Evolutionary conservation across 2,329 filamentous ascomycete species (phyloP).

Genomic region (Septoria linicola): DNA sequence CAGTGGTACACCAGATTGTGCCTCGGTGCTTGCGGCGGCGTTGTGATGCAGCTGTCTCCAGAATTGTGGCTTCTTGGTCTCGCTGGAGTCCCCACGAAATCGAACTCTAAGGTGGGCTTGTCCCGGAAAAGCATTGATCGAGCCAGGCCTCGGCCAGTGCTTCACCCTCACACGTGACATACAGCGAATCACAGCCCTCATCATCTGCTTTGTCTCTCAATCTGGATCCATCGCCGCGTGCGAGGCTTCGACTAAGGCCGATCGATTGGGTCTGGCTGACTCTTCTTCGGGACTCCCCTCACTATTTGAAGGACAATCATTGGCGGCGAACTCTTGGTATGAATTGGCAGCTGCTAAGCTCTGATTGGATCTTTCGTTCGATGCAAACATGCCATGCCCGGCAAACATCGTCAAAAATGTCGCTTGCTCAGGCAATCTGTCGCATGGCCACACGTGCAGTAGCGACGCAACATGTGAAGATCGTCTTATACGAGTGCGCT

Average conservation of each 20-base stretch:
- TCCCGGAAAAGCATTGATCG: background rate
- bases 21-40: constrained; percentile 13
- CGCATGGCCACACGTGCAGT: background rate
- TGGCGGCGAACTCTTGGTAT: background rate
- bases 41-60: constrained; percentile 1
- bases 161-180: background rate
- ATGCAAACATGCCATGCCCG: background rate
- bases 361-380: constrained; percentile 14
- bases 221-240: constrained; percentile 3
- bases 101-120: constrained; percentile 6
- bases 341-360: background rate
- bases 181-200: constrained; percentile 9
- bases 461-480: background rate
- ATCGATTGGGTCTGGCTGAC: constrained; percentile 10
- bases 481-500: background rate
- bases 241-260: constrained; percentile 4
- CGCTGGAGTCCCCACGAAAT: constrained; percentile 12
- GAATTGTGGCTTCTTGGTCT: constrained; percentile 10
- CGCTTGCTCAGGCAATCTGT: background rate
- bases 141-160: constrained; percentile 13
- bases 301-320: background rate
- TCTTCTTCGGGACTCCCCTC: constrained; percentile 10
- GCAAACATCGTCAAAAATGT: background rate
- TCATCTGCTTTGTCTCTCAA: constrained; percentile 3
- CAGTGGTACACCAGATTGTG: constrained; percentile 1